A percentile compares a stretch with the other conserved stretches of the same genome.
Conservation (phyloP, 495 filamentous ascomycete species). For the Durotheca rogersii region DNA sequence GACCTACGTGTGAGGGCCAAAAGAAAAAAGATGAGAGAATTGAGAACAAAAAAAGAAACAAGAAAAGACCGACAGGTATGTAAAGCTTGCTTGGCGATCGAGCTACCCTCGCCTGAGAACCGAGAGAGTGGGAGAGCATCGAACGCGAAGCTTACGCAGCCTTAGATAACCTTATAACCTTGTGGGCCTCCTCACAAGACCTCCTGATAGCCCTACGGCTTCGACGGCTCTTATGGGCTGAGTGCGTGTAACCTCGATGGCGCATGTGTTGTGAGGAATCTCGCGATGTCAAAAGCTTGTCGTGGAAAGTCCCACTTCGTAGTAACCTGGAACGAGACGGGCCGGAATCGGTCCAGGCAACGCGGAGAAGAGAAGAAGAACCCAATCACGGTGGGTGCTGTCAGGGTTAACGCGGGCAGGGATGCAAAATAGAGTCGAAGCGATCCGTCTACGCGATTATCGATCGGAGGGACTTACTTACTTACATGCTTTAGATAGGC, state of each 20-base stretch:
- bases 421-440: constrained; percentile 13
- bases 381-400: constrained; percentile 19
- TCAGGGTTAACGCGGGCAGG: too few relatives aligned
- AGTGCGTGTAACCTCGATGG: neutral
- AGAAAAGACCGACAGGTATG: too few relatives aligned
- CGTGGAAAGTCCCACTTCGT: constrained; percentile 26
- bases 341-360: too few relatives aligned
- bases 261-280: neutral
- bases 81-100: too few relatives aligned
- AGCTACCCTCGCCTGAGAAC: too few relatives aligned
- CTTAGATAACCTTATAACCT: constrained; percentile 19
- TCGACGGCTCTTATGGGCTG: too few relatives aligned
- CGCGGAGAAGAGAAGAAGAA: constrained; percentile 5
- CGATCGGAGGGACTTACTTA: neutral
- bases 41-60: too few relatives aligned
- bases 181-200: too few relatives aligned
- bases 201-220: too few relatives aligned
- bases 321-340: constrained; percentile 30
- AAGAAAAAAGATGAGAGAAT: too few relatives aligned
- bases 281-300: constrained; percentile 21
- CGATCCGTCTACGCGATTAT: neutral
- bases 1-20: too few relatives aligned
- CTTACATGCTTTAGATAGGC: constrained; percentile 23
- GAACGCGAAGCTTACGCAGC: constrained; percentile 2
- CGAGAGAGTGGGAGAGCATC: neutral